A percentile compares a stretch with the other conserved stretches of the same genome.
These are phyloP conservation scores for Pichia phayaonensis DNA, from an alignment of 805 yeast genomes.

Conservation along the genomic window DNA sequence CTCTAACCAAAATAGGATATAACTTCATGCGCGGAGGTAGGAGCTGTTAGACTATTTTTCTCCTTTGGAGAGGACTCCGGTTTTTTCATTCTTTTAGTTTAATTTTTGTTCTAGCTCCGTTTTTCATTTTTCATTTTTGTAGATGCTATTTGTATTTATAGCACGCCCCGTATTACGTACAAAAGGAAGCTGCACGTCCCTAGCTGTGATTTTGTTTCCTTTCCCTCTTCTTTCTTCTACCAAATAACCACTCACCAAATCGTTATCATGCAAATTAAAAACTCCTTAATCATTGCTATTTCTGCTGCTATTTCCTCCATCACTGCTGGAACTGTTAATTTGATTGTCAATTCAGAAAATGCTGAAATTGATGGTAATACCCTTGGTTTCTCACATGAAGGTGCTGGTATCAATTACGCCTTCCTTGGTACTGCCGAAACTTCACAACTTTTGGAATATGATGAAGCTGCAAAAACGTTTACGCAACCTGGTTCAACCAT, in stretches of 20 bases:
- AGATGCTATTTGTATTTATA: not conserved
- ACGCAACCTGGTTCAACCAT: not conserved
- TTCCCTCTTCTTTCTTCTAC: no score
- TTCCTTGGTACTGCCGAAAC: slow-evolving; percentile 15
- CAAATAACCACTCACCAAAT: not conserved
- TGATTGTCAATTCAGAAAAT: slow-evolving; percentile 23
- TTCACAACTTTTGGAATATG: slow-evolving; percentile 9
- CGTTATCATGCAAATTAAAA: not conserved
- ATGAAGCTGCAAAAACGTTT: slow-evolving; percentile 11
- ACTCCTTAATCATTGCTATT: not conserved
- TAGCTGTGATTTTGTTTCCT: not conserved
- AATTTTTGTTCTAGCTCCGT: no score
- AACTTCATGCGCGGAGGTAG: no score
- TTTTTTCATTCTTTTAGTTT: no score
- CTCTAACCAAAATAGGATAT: no score
- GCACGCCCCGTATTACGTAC: not conserved
- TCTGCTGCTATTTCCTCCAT: not conserved
- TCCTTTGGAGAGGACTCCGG: no score
- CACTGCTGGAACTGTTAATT: slow-evolving; percentile 16
- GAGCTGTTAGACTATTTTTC: no score
- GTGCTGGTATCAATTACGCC: slow-evolving; percentile 40
- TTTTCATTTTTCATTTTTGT: not conserved
- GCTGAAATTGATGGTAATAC: slow-evolving; percentile 22
- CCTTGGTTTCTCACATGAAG: slow-evolving; percentile 34
- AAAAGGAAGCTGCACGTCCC: not conserved